Base-by-base conservation (phyloP, 1,284 basidiomycete genomes). In the Abortiporus biennis region DNA sequence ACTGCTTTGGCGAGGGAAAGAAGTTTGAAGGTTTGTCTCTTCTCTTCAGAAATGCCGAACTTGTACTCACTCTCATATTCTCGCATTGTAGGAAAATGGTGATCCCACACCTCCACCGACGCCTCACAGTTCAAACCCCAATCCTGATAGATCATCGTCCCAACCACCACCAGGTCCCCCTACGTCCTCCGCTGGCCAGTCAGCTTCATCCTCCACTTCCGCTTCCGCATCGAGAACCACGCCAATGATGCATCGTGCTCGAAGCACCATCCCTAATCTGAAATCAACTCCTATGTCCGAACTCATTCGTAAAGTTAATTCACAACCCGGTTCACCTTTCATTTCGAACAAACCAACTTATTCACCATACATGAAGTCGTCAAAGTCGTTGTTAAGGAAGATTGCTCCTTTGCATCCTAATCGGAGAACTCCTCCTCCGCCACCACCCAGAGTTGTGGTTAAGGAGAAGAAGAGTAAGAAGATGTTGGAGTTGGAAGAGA, bases 351-450 rank as follows among this genome's bases (percentile, higher is more conserved):
- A 64, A 13, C 53, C 67, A 9, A 59, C 72, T 3, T 80, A 83
- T 54, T 83, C 81, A 2, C 80, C 85, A 1, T 72, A 76, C 45
- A 56, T 72, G 38, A 87, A 86, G 55, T 66, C 77, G 5, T 83
- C 81, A 3, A 74, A 76, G 34, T 70, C 67, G 30, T 57, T 72
- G 38, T 69, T 88, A 23, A 74, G 76, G 0, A 69, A 68, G 24
- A 87, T 88, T 44, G 85, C 81, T 8, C 84, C 85, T 1, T 65
- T 88, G 16, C 85, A 87, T 52, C 74, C 77, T 6, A 82, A 83
- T 54, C 66, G 84, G 35, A 71, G 74, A 6, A 77, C 80, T 1
- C 85, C 85, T 0, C 83, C 85, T 0, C 77, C 77, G 0, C 80
- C 81, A 0, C 74, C 69, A 0, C 83, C 81, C 1, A 74, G 76